Base-by-base conservation (phyloP, 2,329 filamentous ascomycete genomes). In the Fusarium pseudoanthophilum region DNA sequence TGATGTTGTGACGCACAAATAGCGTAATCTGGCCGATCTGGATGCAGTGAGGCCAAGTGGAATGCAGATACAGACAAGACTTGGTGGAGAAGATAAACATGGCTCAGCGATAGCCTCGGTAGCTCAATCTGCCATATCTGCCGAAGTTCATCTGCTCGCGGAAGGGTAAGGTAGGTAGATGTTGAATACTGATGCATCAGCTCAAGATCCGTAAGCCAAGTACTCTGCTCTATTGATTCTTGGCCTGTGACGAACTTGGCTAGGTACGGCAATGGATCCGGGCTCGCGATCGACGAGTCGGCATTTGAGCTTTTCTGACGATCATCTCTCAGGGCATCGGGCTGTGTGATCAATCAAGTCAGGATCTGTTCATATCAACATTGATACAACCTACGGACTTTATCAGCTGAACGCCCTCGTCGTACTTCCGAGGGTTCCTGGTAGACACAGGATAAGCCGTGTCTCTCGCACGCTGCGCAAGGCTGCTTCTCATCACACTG, bases 401-500 rank as follows among this genome's bases (percentile, higher is more conserved):
- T 42, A 60, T 64, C 53, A 18, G 36, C 39, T 18, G 63, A 39
- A 37, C 39, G 59, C 21, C 67, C 64, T 24, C 63, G 48, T 30
- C 60, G 58, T 40, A 34, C 34, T 36, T 67, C 61, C 34, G 64
- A 43, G 21, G 53, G 24, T 52, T 75, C 53, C 56, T 60, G 34
- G 28, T 80, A 78, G 64, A 80, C 80, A 68, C 82, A 84, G 20
- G 78, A 66, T 9, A 83, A 75, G 24, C 77, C 76, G 65, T 84
- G 82, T 53, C 81, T 78, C 26, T 79, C 68, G 59, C 82, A 84
- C 11, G 82, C 81, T 26, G 71, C 75, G 66, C 82, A 84, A 8
- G 82, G 82, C n/a, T 73, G 76, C 11, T 77, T 78, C 71, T 84
- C 82, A 58, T 84, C 81, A 67, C 82, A 84, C 82, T 83, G 55